These are phyloP conservation scores for Gastrolobium villosum DNA, from an alignment of 306 rosid species.

Conservation along the genomic window DNA sequence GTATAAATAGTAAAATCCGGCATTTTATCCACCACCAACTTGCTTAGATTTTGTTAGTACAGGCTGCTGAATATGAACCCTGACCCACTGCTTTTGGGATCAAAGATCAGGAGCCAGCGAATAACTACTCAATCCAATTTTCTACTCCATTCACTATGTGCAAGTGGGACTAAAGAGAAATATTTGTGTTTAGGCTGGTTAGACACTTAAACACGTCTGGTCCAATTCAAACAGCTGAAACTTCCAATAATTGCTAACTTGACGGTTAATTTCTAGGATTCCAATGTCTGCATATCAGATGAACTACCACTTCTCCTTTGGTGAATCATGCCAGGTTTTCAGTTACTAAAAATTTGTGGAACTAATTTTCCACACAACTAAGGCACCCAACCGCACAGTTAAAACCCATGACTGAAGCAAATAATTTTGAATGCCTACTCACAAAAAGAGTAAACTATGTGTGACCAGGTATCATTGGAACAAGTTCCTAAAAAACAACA, in stretches of 20 bases:
- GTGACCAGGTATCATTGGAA: slow-evolving; percentile 21
- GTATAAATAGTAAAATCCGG: neutral
- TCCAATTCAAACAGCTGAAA: neutral
- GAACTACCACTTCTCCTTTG: neutral
- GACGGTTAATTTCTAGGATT: neutral
- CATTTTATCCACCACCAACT: neutral
- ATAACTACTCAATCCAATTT: neutral
- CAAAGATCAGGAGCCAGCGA: neutral
- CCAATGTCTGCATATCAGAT: neutral
- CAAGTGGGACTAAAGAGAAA: neutral
- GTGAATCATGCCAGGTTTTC: slow-evolving; percentile 24
- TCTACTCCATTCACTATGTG: neutral
- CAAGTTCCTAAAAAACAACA: slow-evolving; percentile 31
- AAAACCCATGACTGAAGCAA: neutral
- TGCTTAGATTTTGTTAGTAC: neutral
- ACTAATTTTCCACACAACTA: neutral
- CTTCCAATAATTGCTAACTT: neutral
- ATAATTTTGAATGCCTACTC: slow-evolving; percentile 60
- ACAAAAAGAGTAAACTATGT: neutral
- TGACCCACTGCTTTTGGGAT: neutral
- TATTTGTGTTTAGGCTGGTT: slow-evolving; percentile 45
- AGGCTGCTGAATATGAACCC: neutral
- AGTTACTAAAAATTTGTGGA: neutral
- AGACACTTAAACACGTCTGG: slow-evolving; percentile 39
- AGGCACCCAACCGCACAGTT: neutral